These are phyloP conservation scores for Aspergillus novofumigatus DNA, from an alignment of 2,329 filamentous ascomycete genomes.

Conservation along the genomic window DNA sequence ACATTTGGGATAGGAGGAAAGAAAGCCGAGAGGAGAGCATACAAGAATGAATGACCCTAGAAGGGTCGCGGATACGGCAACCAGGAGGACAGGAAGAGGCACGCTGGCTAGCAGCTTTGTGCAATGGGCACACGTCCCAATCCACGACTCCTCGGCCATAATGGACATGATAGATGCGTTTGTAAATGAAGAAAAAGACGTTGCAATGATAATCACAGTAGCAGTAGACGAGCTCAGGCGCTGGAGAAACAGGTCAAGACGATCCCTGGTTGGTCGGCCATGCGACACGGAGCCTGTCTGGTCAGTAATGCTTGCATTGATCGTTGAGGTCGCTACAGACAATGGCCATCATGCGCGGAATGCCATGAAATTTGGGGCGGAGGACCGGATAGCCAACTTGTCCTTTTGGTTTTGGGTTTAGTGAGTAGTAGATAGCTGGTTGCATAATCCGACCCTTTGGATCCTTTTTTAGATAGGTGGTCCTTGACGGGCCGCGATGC, in stretches of 20 bases:
- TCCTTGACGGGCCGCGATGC: constrained; percentile 2
- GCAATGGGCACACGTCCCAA: constrained; percentile 30
- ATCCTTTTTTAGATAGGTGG: not conserved
- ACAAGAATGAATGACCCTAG: constrained; percentile 33
- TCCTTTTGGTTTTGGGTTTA: constrained; percentile 12
- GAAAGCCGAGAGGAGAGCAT: constrained; percentile 15
- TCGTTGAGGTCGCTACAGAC: not conserved
- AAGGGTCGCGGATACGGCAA: constrained; percentile 24
- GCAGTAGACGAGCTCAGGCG: constrained; percentile 13
- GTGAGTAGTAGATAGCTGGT: not conserved
- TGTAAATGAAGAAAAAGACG: not conserved
- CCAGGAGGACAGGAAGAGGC: constrained; percentile 27
- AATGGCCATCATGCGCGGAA: constrained; percentile 9
- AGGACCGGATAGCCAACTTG: constrained; percentile 18
- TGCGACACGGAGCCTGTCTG: constrained; percentile 17
- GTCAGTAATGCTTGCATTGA: constrained; percentile 8
- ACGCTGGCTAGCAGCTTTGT: constrained; percentile 24
- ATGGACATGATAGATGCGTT: constrained; percentile 6
- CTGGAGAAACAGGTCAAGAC: constrained; percentile 11
- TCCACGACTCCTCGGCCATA: constrained; percentile 28
- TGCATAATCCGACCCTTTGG: not conserved
- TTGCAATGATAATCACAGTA: not conserved
- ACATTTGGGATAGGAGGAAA: not conserved
- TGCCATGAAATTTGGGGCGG: not conserved
- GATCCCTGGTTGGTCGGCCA: constrained; percentile 21